phyloP scores from a whole-genome alignment of 345 rosid species.

The Viola odorata region DNA sequence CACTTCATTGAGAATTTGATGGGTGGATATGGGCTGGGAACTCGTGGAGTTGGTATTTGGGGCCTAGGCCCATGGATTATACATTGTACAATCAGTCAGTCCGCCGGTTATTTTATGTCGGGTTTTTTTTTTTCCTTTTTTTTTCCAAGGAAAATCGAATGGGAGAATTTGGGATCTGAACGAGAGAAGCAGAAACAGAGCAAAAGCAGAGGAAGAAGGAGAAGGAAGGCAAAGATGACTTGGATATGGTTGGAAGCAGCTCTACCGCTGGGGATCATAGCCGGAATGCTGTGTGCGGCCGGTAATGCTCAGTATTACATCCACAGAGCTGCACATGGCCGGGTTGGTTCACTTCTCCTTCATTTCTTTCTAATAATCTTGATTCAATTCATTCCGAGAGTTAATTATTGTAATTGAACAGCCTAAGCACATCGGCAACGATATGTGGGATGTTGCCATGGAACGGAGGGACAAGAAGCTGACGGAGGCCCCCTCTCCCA shows the following conservation, averaged over 20 bases:
- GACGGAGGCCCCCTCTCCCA: conserved; percentile 49
- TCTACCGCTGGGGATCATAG: conserved; percentile 87
- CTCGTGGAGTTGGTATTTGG: too few species aligned
- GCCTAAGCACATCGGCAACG: conserved; percentile 94
- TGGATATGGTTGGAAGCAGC: conserved; percentile 76
- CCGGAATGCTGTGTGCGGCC: conserved; percentile 77
- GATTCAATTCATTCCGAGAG: background rate
- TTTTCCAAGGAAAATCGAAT: background rate
- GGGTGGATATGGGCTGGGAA: too few species aligned
- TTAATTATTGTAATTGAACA: conserved; percentile 17
- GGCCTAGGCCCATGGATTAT: too few species aligned
- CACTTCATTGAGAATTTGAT: too few species aligned
- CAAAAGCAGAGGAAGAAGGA: background rate
- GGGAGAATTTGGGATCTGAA: background rate
- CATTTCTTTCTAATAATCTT: background rate
- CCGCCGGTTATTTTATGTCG: too few species aligned
- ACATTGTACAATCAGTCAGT: too few species aligned
- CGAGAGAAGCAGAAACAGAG: too few species aligned
- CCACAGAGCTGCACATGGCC: conserved; percentile 87
- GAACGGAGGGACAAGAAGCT: conserved; percentile 93
- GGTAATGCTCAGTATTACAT: conserved; percentile 88
- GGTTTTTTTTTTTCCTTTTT: too few species aligned
- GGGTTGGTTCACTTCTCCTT: conserved; percentile 33
- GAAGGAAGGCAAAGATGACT: conserved; percentile 34
- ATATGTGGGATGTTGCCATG: conserved; percentile 93